phyloP scores from a whole-genome alignment of 2,329 filamentous ascomycete species.

The Xylariales sp. region DNA sequence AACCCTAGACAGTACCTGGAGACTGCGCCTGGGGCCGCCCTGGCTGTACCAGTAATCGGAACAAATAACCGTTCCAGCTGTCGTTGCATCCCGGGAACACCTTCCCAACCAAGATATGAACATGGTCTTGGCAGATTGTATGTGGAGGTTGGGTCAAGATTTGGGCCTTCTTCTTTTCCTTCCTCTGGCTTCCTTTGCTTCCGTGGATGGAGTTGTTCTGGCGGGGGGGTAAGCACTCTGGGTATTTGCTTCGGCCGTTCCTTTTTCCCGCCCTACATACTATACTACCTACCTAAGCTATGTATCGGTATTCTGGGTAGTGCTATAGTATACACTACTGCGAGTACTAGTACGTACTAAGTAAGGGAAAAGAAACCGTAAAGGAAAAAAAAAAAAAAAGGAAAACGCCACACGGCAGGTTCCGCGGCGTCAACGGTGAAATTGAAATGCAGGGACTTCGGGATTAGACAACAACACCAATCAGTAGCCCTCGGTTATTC shows the following conservation, averaged over 20 bases:
- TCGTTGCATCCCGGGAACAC: constrained; percentile 7
- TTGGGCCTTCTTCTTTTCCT: neutral
- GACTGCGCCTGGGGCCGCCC: neutral
- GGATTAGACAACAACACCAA: neutral
- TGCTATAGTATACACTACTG: too few relatives aligned
- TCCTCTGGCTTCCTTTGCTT: neutral
- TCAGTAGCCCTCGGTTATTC: neutral
- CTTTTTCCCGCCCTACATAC: too few relatives aligned
- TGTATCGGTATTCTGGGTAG: too few relatives aligned
- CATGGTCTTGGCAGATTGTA: neutral
- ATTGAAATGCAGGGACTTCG: constrained; percentile 4
- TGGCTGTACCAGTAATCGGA: constrained; percentile 10
- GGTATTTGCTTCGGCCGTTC: too few relatives aligned
- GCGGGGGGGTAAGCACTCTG: too few relatives aligned
- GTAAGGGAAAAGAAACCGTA: too few relatives aligned
- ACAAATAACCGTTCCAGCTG: neutral
- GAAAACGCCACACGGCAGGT: neutral
- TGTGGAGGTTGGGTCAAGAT: neutral
- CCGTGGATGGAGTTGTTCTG: neutral
- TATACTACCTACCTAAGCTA: too few relatives aligned
- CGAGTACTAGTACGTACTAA: too few relatives aligned
- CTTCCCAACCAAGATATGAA: constrained; percentile 3
- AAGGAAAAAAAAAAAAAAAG: too few relatives aligned
- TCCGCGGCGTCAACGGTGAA: neutral
- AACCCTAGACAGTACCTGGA: too few relatives aligned